phyloP scores from a whole-genome alignment of 768 basidiomycete species.

The Tulasnella sp. region DNA sequence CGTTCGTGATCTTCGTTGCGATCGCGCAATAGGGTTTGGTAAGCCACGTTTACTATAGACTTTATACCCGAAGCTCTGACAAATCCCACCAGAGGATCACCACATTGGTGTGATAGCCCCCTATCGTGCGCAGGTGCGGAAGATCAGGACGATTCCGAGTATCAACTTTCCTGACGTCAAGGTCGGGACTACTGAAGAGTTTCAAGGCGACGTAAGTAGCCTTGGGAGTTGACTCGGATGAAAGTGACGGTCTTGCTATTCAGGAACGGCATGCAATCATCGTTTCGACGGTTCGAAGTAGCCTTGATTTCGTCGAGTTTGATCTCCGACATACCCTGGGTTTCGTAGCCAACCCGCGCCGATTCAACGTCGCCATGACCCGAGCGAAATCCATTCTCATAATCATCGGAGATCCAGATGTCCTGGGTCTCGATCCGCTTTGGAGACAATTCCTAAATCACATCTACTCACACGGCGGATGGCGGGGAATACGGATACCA shows the following conservation, averaged over 20 bases:
- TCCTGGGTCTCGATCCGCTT: no score
- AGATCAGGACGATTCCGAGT: not conserved
- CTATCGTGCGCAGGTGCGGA: slow-evolving; percentile 21
- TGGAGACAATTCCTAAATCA: no score
- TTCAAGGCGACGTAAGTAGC: slow-evolving; percentile 24
- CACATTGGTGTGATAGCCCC: slow-evolving; percentile 27
- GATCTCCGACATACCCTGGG: no score
- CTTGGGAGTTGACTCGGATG: not conserved
- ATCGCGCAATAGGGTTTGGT: slow-evolving; percentile 36
- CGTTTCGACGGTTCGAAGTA: slow-evolving; percentile 32
- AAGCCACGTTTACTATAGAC: not conserved
- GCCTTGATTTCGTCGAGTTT: not conserved
- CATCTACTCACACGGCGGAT: no score
- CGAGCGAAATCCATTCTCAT: no score
- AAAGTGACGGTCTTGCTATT: not conserved
- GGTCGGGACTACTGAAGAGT: slow-evolving; percentile 15
- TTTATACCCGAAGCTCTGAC: not conserved
- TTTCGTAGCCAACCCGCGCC: no score
- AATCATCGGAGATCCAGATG: no score
- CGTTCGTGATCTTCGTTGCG: slow-evolving; percentile 29
- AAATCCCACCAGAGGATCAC: not conserved
- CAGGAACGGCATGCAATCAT: slow-evolving; percentile 32
- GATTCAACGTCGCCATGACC: no score
- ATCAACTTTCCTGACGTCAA: slow-evolving; percentile 14
- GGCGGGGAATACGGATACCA: no score